A percentile compares a stretch with the other conserved stretches of the same genome.
Evolutionary conservation across 306 rosid species (phyloP).

Genomic region (Corylus americana): DNA sequence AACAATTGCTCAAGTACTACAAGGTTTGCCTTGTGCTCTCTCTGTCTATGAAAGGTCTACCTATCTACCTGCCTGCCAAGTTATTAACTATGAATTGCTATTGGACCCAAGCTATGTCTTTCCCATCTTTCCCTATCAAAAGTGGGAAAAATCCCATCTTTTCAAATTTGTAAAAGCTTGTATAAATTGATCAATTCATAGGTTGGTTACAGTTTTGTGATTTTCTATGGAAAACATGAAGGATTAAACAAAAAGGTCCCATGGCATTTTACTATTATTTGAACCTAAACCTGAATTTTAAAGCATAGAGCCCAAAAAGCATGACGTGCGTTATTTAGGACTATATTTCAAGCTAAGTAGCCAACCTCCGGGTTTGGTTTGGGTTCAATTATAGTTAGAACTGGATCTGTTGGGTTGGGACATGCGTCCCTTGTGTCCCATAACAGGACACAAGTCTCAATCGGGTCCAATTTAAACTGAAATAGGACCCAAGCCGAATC

Average conservation of each 20-base stretch:
- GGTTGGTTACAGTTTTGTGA: not conserved
- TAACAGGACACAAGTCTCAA: no score
- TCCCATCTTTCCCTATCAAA: not conserved
- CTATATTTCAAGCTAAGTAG: no score
- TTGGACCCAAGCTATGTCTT: not conserved
- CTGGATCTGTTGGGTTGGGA: no score
- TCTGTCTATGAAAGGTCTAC: not conserved
- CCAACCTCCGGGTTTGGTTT: no score
- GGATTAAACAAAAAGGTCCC: not conserved
- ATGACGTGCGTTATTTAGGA: no score
- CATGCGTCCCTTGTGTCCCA: no score
- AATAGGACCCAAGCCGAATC: no score
- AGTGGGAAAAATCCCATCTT: not conserved
- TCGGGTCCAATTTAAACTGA: no score
- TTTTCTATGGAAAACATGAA: not conserved
- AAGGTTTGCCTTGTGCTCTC: conserved; percentile 47
- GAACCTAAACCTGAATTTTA: no score
- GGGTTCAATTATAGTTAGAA: no score
- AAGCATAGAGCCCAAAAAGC: no score
- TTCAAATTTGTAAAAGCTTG: not conserved
- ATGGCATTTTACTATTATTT: no score
- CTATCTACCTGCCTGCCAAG: not conserved
- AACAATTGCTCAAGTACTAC: conserved; percentile 65
- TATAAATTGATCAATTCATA: not conserved
- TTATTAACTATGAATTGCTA: not conserved